phyloP scores from a whole-genome alignment of 257 asterid species.

The Plantago elongata region DNA sequence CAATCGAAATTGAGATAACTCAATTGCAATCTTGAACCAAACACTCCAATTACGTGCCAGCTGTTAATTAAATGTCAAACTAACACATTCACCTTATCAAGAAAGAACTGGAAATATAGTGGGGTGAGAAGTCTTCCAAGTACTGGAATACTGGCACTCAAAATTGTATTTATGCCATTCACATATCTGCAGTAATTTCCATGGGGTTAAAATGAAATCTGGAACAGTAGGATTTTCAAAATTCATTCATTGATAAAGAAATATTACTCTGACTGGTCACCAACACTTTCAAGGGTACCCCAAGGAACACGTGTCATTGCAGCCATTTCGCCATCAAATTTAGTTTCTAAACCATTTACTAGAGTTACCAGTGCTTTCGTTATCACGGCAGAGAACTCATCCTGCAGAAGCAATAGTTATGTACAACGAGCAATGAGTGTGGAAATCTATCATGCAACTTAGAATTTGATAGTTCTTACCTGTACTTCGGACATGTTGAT shows the following conservation, averaged over 20 bases:
- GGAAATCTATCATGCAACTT: background rate
- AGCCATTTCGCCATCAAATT: slow-evolving; percentile 93
- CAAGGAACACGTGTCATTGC: slow-evolving; percentile 98
- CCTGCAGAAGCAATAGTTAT: slow-evolving; percentile 48
- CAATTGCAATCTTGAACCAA: too few relatives aligned
- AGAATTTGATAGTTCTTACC: slow-evolving; percentile 37
- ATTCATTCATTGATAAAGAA: slow-evolving; percentile 15
- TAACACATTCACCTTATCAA: slow-evolving; percentile 58
- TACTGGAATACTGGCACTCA: slow-evolving; percentile 83
- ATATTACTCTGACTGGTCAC: slow-evolving; percentile 97
- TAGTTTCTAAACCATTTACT: slow-evolving; percentile 92
- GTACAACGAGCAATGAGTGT: background rate
- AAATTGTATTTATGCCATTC: slow-evolving; percentile 74
- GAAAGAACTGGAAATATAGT: slow-evolving; percentile 87
- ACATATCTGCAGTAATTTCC: slow-evolving; percentile 74
- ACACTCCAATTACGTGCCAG: too few relatives aligned
- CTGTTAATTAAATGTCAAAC: background rate
- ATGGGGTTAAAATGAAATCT: slow-evolving; percentile 23
- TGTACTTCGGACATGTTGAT: slow-evolving; percentile 98
- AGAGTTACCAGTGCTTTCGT: slow-evolving; percentile 85
- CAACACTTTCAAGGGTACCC: slow-evolving; percentile 98
- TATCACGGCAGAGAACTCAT: slow-evolving; percentile 94
- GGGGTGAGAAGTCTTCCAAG: slow-evolving; percentile 95
- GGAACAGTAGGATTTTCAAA: slow-evolving; percentile 9
- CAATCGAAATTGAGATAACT: too few relatives aligned